phyloP scores from a whole-genome alignment of 1,139 yeast genomes.

The Magnusiomyces sp. region DNA sequence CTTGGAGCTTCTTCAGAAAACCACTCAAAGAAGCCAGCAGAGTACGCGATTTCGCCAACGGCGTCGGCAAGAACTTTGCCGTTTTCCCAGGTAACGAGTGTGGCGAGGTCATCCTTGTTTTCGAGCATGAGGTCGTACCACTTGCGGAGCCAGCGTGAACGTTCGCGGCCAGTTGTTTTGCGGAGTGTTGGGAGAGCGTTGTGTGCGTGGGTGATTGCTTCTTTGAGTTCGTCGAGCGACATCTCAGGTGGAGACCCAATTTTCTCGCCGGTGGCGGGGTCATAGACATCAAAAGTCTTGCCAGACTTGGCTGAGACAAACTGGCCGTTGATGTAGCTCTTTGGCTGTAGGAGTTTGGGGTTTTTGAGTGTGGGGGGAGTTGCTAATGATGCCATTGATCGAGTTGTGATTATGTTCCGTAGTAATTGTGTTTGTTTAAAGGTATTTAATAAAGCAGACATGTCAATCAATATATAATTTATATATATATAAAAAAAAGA shows the following conservation, averaged over 20 bases:
- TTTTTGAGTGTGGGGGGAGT: constrained; percentile 40
- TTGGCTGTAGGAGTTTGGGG: constrained; percentile 47
- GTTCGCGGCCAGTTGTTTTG: constrained; percentile 52
- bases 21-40: constrained; percentile 81
- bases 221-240: constrained; percentile 36
- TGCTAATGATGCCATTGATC: too few relatives aligned
- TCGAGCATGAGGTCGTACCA: constrained; percentile 55
- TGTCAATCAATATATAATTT: too few relatives aligned
- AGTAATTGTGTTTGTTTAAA: too few relatives aligned
- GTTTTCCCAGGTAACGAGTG: constrained; percentile 66
- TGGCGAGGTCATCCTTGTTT: constrained; percentile 67
- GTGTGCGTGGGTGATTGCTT: constrained; percentile 3
- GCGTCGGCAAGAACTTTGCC: constrained; percentile 78
- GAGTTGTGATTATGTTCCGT: too few relatives aligned
- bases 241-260: constrained; percentile 53
- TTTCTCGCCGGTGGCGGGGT: constrained; percentile 62
- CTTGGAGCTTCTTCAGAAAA: constrained; percentile 81
- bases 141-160: constrained; percentile 57
- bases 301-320: constrained; percentile 50
- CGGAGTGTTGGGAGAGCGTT: constrained; percentile 43
- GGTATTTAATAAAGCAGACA: too few relatives aligned
- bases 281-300: constrained; percentile 54
- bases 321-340: constrained; percentile 61
- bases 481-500: too few relatives aligned
- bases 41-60: constrained; percentile 64